A percentile compares a stretch with the other conserved stretches of the same genome.
Evolutionary conservation across 495 filamentous ascomycete genomes (phyloP).

Genomic region (Aspergillus egyptiacus): DNA sequence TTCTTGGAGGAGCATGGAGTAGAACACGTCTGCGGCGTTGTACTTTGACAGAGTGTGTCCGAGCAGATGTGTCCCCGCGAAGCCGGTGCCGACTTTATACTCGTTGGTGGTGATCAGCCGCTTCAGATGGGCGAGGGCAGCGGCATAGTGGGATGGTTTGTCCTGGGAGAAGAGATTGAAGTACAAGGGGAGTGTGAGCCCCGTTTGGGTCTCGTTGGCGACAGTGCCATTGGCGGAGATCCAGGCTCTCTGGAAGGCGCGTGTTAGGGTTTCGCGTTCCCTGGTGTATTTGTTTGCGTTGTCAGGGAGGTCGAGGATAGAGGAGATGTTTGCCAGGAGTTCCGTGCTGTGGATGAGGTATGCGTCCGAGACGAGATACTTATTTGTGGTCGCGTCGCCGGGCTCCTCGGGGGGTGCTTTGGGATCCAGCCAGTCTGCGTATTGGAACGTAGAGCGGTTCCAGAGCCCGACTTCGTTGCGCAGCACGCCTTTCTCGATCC

Average conservation of each 20-base stretch:
- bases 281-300: constrained; percentile 6
- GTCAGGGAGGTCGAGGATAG: not conserved
- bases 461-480: constrained; percentile 35
- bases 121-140: not conserved
- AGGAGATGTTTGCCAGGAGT: constrained; percentile 17
- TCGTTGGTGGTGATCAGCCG: constrained; percentile 3
- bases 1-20: constrained; percentile 36
- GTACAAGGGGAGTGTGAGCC: constrained; percentile 35
- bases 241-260: constrained; percentile 38
- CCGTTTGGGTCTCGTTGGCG: constrained; percentile 45
- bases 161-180: constrained; percentile 42
- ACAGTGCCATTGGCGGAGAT: constrained; percentile 33
- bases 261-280: constrained; percentile 23
- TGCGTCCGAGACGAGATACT: constrained; percentile 43
- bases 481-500: constrained; percentile 43
- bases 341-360: constrained; percentile 46
- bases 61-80: constrained; percentile 49
- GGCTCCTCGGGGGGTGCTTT: constrained; percentile 38
- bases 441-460: constrained; percentile 35
- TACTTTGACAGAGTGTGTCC: constrained; percentile 35
- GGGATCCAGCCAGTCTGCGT: constrained; percentile 51
- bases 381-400: constrained; percentile 33
- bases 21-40: constrained; percentile 25
- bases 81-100: constrained; percentile 44
- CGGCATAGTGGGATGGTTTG: not conserved